Evolutionary conservation across 1,139 yeast species (phyloP), one percentile per base, ranked within the genome.

Genomic region (Pichia kudriavzevii): DNA sequence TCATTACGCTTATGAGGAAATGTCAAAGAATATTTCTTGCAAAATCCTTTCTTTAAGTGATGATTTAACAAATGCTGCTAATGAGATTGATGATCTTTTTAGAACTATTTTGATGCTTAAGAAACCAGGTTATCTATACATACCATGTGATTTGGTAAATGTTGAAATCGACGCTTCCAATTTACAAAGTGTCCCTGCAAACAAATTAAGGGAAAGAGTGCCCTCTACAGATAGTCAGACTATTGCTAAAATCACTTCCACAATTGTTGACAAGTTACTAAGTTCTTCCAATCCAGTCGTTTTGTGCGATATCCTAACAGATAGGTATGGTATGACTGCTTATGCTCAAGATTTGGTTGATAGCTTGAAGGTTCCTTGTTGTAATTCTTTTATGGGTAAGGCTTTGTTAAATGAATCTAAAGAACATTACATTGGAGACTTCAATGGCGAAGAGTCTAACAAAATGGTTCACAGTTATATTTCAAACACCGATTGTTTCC

Each of bases 61-160:
- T 31, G 61, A 66, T 41, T 66, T 75, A 21, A 57, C 62, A 3
- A 55, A 60, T 9, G 79, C 75, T 1, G 63, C 74, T 18, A 28
- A 50, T 16, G 69, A 72, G 50, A 67, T 85, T 37, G 95, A 85
- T 55, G 61, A 61, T 20, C 83, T 83, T 4, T 69, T 85, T 43
- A 52, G 54, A 29, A 64, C 69, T 22, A 74, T 83, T 22, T 61
- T 72, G 45, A 63, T 59, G 29, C 66, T 69, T 38, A 75, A 79
- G 20, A 72, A 79, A 52, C 95, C 95, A 1, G 95, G 94, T 7
- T 84, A 80, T 52, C 59, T 85, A 39, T 82, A 73, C 52, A 56
- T 85, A 29, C 95, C 95, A 3, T 64, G 71, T 28, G 88, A 84
- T 52, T 58, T 81, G 49, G 75, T 78, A 8, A 72, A 72, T 47